Evolutionary conservation across 495 filamentous ascomycete species (phyloP).

Genomic region (Pseudoneurospora amorphoporcata): DNA sequence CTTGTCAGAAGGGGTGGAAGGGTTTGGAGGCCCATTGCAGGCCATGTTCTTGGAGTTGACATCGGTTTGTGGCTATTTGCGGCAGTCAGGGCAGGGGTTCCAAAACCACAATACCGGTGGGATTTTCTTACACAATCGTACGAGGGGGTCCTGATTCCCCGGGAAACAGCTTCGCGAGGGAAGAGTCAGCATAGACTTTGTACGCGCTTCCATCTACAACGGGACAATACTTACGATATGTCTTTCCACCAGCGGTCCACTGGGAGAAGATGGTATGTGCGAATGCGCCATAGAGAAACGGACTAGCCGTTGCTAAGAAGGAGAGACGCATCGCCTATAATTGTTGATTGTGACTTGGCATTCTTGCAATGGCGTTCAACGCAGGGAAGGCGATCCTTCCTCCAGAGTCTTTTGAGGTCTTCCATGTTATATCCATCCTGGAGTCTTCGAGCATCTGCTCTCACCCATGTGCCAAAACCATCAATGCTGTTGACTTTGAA

Average conservation of each 20-base stretch:
- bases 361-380: neutral
- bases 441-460: neutral
- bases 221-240: slow-evolving; percentile 6
- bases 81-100: neutral
- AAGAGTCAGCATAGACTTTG: neutral
- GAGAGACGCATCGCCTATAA: slow-evolving; percentile 5
- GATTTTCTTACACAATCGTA: slow-evolving; percentile 19
- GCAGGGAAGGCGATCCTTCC: accelerated
- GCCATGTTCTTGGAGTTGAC: slow-evolving; percentile 37
- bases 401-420: neutral
- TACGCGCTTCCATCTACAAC: neutral
- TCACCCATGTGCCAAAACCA: neutral
- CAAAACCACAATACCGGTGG: neutral
- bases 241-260: slow-evolving; percentile 26
- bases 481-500: neutral
- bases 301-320: neutral
- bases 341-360: neutral
- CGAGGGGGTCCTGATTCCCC: slow-evolving; percentile 25
- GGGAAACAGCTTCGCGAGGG: neutral
- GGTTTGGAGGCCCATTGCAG: slow-evolving; percentile 47
- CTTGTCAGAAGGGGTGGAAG: slow-evolving; percentile 29
- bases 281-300: slow-evolving; percentile 10
- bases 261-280: slow-evolving; percentile 44
- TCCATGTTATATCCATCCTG: neutral
- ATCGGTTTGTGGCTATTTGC: slow-evolving; percentile 31